Conservation (phyloP, 2,329 filamentous ascomycete species). For the Diaporthe sp. region DNA sequence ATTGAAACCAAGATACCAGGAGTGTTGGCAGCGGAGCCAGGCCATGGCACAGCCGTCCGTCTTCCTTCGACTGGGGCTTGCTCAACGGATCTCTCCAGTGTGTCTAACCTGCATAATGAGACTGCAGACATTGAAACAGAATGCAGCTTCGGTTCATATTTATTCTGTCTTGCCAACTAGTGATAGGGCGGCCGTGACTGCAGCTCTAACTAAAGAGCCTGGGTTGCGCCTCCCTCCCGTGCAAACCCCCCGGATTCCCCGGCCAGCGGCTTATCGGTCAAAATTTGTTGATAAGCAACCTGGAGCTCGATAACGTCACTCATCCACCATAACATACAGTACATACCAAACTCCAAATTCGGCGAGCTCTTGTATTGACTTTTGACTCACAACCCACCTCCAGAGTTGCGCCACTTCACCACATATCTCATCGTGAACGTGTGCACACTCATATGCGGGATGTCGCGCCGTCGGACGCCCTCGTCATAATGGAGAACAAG, state of each 20-base stretch:
- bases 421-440: not conserved
- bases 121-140: not conserved
- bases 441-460: conserved; percentile 8
- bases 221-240: not conserved
- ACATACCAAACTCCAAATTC: conserved; percentile 4
- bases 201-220: not conserved
- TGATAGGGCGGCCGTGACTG: too few species aligned
- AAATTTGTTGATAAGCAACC: conserved; percentile 40
- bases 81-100: not conserved
- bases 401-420: conserved; percentile 3
- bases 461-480: conserved; percentile 4
- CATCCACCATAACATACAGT: not conserved
- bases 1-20: conserved; percentile 33
- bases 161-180: not conserved
- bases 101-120: not conserved
- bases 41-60: not conserved
- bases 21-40: not conserved
- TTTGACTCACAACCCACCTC: not conserved
- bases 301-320: conserved; percentile 37
- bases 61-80: not conserved
- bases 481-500: conserved; percentile 45
- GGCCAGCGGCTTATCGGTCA: conserved; percentile 39
- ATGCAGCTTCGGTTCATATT: not conserved
- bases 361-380: not conserved
- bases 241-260: not conserved